These are phyloP conservation scores for Pyrenula aspistea DNA, from an alignment of 495 filamentous ascomycete genomes.

Conservation along the genomic window DNA sequence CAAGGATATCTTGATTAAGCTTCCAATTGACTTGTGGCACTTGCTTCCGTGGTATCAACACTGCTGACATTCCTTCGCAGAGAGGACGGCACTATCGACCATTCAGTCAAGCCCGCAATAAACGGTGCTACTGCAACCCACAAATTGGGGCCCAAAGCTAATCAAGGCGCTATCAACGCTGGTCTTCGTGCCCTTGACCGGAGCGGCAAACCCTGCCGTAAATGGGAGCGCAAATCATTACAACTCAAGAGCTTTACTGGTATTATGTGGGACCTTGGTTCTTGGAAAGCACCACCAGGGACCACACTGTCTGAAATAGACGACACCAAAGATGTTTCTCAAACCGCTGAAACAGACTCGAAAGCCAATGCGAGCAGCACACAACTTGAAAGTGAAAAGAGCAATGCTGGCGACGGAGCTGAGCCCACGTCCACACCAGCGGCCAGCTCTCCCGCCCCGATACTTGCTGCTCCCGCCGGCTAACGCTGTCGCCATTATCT, in stretches of 20 bases:
- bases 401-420: slow-evolving; percentile 46
- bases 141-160: slow-evolving; percentile 93
- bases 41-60: no score
- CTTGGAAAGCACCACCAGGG: slow-evolving; percentile 62
- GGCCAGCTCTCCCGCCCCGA: slow-evolving; percentile 25
- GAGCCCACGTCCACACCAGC: slow-evolving; percentile 18
- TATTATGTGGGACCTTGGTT: slow-evolving; percentile 66
- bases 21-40: no score
- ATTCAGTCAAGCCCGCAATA: slow-evolving; percentile 17
- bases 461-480: slow-evolving; percentile 22
- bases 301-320: slow-evolving; percentile 14
- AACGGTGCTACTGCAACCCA: slow-evolving; percentile 32
- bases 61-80: no score
- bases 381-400: slow-evolving; percentile 60
- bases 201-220: slow-evolving; percentile 78
- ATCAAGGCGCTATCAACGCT: slow-evolving; percentile 95
- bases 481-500: slow-evolving; percentile 8
- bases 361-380: slow-evolving; percentile 66
- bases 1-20: no score
- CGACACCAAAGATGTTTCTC: slow-evolving; percentile 8
- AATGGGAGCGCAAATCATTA: slow-evolving; percentile 74
- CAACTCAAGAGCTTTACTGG: slow-evolving; percentile 90
- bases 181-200: slow-evolving; percentile 88
- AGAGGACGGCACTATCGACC: slow-evolving; percentile 49
- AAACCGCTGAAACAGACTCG: slow-evolving; percentile 56